Base-by-base conservation (phyloP, 768 basidiomycete species). In the Leccinellum albellum region DNA sequence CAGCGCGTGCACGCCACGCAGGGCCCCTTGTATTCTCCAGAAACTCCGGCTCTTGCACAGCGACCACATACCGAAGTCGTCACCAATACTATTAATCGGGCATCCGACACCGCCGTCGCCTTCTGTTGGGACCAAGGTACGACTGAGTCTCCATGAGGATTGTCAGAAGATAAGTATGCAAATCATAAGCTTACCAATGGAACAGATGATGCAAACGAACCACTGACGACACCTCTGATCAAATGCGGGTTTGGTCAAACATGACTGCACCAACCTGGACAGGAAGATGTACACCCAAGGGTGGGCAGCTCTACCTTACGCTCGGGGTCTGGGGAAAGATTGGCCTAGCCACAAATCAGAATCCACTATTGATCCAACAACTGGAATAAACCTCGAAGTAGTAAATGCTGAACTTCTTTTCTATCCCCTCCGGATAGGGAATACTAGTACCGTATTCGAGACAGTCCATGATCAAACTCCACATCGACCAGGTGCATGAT, bases 401-500 rank as follows among this genome's bases (percentile, higher is more conserved):
- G 32, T n/a, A n/a, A n/a, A n/a, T 35, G 31, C 32, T 50, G 60
- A 15, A 61, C 44, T 14, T n/a, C n/a, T 57, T 21, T 1, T 45
- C 45, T 44, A 49, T 3, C 12, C 54, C 60, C 10, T 59, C 57
- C 26, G 55, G 23, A 42, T 50, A 20, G 1, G 62, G 61, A 26
- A 63, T 55, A n/a, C n/a, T n/a, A 6, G 56, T 49, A 14, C 61
- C 61, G 3, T 51, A 53, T 14, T 42, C 57, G 35, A 63, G 44
- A 28, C 61, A 63, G 21, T 63, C 53, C 9, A 63, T 44, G 10
- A 63, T 59, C 53, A 20, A 60, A 63, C 31, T 59, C 35, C 6
- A 15, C n/a, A 23, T 62, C 61, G 8, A 62, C 20, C 23, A 50
- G 14, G 9, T 49, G 48, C 17, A 63, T 59, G 51, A 59, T 44